phyloP scores from a whole-genome alignment of 306 rosid genomes.

The Malus fusca region DNA sequence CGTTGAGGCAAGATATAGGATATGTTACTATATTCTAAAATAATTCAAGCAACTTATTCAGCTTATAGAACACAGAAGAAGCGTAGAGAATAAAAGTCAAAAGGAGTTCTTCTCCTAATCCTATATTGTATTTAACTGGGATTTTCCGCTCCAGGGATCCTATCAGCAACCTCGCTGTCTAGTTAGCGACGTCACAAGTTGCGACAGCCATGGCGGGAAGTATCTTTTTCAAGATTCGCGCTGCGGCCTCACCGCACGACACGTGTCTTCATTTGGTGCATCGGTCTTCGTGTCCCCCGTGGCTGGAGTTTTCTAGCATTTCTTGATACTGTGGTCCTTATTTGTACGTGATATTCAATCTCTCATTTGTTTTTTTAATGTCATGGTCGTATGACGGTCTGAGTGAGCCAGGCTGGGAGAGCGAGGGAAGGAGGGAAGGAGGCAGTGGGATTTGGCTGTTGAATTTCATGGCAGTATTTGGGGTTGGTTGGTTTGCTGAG shows the following conservation, averaged over 20 bases:
- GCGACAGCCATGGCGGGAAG: conserved; percentile 4
- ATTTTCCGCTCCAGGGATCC: not conserved
- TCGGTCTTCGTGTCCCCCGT: not conserved
- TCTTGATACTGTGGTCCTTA: not conserved
- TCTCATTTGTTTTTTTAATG: not conserved
- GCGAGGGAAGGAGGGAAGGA: not conserved
- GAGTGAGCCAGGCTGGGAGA: not conserved
- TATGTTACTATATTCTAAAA: not conserved
- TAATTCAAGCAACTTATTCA: not conserved
- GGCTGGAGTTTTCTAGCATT: not conserved
- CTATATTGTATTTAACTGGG: conserved; percentile 7
- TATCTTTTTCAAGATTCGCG: conserved; percentile 17
- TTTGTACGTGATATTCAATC: not conserved
- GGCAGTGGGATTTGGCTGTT: not conserved
- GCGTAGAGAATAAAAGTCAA: conserved; percentile 17
- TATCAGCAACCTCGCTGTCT: not conserved
- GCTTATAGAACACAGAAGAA: not conserved
- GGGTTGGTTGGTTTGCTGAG: not conserved
- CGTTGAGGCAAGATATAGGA: not conserved
- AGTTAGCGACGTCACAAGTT: conserved; percentile 5
- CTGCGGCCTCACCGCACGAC: conserved; percentile 2
- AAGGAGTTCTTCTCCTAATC: not conserved
- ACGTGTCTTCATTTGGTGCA: conserved; percentile 11
- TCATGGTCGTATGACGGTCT: not conserved
- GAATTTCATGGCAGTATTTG: not conserved